Conservation (phyloP, 2,329 filamentous ascomycete genomes). For the Pezicula neosporulosa region DNA sequence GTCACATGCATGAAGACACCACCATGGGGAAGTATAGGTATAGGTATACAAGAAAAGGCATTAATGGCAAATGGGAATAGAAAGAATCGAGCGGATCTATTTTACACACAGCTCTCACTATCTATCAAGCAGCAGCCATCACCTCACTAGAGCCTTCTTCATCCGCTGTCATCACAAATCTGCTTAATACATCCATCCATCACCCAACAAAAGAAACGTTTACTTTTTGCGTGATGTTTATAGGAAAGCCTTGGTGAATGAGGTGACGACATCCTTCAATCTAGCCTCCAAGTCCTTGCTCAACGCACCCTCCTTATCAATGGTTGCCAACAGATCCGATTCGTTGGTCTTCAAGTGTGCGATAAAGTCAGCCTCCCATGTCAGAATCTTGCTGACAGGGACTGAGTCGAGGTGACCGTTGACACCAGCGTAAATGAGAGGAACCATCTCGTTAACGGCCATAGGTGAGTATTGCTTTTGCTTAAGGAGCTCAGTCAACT, state of each 20-base stretch:
- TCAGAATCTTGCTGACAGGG: constrained; percentile 85
- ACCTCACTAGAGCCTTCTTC: constrained; percentile 9
- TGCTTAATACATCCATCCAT: constrained; percentile 18
- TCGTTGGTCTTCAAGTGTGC: constrained; percentile 90
- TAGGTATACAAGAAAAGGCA: not conserved
- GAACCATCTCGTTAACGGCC: constrained; percentile 99
- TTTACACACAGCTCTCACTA: constrained; percentile 25
- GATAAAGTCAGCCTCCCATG: constrained; percentile 95
- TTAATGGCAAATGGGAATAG: constrained; percentile 9
- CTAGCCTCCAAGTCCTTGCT: constrained; percentile 90
- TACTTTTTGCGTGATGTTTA: constrained; percentile 20
- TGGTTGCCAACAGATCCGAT: constrained; percentile 75
- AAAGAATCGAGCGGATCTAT: constrained; percentile 27
- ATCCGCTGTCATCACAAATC: constrained; percentile 5
- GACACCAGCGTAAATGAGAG: constrained; percentile 98
- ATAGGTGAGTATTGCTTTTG: constrained; percentile 99
- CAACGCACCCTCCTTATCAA: constrained; percentile 93
- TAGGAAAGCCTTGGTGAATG: constrained; percentile 93
- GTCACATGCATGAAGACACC: not conserved
- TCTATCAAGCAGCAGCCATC: constrained; percentile 21
- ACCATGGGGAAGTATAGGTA: not conserved
- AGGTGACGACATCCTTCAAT: constrained; percentile 71
- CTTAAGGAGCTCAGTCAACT: constrained; percentile 95
- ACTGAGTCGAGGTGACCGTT: constrained; percentile 90
- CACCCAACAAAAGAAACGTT: constrained; percentile 22